Evolutionary conservation across 768 basidiomycete genomes (phyloP).

Genomic region (Fomitopsis serialis): DNA sequence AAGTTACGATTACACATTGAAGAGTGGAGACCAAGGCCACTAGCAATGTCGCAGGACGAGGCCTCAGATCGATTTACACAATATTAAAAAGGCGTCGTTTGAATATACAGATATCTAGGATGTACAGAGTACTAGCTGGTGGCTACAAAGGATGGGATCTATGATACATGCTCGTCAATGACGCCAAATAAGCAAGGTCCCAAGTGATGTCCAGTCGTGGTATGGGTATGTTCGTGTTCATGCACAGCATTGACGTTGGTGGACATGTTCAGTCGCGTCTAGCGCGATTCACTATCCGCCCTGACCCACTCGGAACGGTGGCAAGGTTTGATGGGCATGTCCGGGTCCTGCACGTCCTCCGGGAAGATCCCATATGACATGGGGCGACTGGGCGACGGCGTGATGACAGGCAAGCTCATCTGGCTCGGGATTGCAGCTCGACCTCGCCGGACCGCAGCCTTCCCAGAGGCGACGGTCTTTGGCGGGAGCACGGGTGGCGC

Average conservation of each 20-base stretch:
- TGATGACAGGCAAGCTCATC: background rate
- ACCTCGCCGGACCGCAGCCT: background rate
- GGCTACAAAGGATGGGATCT: background rate
- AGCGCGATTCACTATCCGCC: background rate
- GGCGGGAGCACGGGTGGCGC: constrained; percentile 10
- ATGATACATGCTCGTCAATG: background rate
- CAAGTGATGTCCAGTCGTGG: background rate
- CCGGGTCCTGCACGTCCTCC: constrained; percentile 1
- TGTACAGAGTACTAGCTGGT: background rate
- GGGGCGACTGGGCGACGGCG: constrained; percentile 8
- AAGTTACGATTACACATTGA: constrained; percentile 30
- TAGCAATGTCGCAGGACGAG: background rate
- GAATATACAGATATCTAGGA: background rate
- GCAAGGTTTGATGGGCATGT: background rate
- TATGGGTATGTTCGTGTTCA: background rate
- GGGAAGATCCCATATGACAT: constrained; percentile 17
- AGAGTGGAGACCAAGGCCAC: background rate
- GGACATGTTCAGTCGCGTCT: background rate
- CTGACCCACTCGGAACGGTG: constrained; percentile 1
- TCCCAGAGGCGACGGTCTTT: constrained; percentile 4
- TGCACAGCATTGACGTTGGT: background rate
- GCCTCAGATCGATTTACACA: constrained; percentile 11
- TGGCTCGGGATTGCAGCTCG: background rate
- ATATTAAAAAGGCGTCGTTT: constrained; percentile 9
- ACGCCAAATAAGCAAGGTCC: background rate